Percentiles rank a stretch among this genome's conserved stretches.
These are phyloP conservation scores for Arthromyces matolae DNA, from an alignment of 768 basidiomycete species.

Conservation along the genomic window DNA sequence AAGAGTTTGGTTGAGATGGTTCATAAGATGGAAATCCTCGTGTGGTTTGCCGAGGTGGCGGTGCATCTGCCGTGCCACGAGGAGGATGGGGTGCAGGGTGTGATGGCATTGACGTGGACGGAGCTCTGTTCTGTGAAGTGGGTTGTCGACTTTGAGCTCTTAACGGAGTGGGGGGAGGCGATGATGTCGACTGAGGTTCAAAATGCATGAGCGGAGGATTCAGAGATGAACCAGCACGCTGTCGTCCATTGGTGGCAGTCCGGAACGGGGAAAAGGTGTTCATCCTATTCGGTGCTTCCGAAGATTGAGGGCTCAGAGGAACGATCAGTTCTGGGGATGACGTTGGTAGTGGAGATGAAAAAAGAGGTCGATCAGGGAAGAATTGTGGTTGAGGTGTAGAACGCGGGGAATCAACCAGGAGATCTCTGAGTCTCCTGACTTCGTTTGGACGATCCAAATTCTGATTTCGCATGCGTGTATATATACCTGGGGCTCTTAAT, in stretches of 20 bases:
- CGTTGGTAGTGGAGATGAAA: not conserved
- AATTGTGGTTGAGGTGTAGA: conserved; percentile 2
- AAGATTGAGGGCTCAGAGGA: not conserved
- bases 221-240: not conserved
- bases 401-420: not conserved
- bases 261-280: conserved; percentile 1
- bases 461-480: not conserved
- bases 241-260: not conserved
- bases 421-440: not conserved
- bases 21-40: not conserved
- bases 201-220: not conserved
- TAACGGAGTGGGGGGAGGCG: too few relatives aligned
- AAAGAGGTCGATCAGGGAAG: not conserved
- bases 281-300: not conserved
- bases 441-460: not conserved
- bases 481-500: not conserved
- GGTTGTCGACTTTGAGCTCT: too few relatives aligned
- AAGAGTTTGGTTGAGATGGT: not conserved
- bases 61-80: not conserved
- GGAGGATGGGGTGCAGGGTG: not conserved
- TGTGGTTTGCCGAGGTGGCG: not conserved
- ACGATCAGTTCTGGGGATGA: not conserved
- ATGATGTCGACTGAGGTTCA: conserved; percentile 7
- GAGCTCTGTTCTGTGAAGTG: not conserved
- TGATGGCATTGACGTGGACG: not conserved